Conservation (phyloP, 2,329 filamentous ascomycete species). For the Paecilomyces sp. region DNA sequence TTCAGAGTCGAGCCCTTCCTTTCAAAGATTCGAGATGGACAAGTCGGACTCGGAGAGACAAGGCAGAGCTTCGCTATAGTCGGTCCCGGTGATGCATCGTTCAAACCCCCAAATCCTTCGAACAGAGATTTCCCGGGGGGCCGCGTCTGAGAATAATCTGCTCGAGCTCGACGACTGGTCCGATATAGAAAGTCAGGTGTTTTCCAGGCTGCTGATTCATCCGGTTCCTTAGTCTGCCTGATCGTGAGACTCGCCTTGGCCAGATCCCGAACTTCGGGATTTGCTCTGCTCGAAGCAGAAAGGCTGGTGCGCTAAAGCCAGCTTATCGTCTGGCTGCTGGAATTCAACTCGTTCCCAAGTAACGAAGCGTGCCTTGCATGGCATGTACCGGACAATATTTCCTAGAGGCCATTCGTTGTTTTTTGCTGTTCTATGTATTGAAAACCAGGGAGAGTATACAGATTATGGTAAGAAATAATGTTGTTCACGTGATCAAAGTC, state of each 20-base stretch:
- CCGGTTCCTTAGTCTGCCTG: constrained; percentile 9
- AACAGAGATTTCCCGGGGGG: background rate
- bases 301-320: constrained; percentile 10
- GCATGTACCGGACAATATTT: background rate
- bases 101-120: background rate
- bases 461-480: too few species aligned
- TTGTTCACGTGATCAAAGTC: too few species aligned
- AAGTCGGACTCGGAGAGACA: background rate
- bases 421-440: too few species aligned
- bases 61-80: background rate
- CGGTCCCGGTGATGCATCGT: background rate
- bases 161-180: constrained; percentile 13
- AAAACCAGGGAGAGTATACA: too few species aligned
- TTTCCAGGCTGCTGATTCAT: constrained; percentile 21
- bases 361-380: background rate
- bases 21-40: background rate
- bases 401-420: too few species aligned
- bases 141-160: constrained; percentile 1
- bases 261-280: constrained; percentile 33
- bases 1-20: background rate
- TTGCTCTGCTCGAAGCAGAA: constrained; percentile 15
- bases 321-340: background rate
- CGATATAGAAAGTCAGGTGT: constrained; percentile 22
- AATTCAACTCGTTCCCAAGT: background rate
- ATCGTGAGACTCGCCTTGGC: constrained; percentile 1